Percentiles rank a stretch among this genome's conserved stretches.
Evolutionary conservation across 352 stramenopile genomes (phyloP).

Genomic region (Globisporangium cederbergense): DNA sequence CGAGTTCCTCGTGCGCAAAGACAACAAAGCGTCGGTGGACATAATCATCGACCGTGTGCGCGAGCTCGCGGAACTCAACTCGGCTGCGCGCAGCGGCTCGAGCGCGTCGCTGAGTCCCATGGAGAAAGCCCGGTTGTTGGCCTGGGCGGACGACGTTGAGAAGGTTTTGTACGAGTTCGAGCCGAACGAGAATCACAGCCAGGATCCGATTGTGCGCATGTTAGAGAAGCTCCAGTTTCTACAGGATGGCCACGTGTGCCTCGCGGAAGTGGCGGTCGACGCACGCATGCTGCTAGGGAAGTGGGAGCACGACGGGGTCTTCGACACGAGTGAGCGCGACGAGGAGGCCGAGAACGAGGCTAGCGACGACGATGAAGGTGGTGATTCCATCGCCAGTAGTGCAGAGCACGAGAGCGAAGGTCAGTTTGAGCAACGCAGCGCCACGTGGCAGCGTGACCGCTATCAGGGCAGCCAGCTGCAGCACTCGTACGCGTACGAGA

Average conservation of each 20-base stretch:
- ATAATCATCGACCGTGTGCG: conserved; percentile 40
- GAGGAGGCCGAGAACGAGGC: conserved; percentile 25
- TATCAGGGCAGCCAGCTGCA: conserved; percentile 18
- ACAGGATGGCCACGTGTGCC: conserved; percentile 50
- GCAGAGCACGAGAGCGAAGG: neutral
- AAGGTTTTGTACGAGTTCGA: conserved; percentile 42
- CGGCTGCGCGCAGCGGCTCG: conserved; percentile 1
- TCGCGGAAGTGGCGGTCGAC: conserved; percentile 51
- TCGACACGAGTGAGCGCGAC: conserved; percentile 33
- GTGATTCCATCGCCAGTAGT: neutral
- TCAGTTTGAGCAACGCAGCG: neutral
- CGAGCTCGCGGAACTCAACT: conserved; percentile 27
- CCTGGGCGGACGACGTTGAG: conserved; percentile 37
- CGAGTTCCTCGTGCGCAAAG: conserved; percentile 40
- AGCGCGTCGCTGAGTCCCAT: conserved; percentile 34
- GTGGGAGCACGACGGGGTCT: conserved; percentile 53
- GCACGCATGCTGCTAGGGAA: conserved; percentile 40
- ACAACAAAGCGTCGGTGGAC: conserved; percentile 48
- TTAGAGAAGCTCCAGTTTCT: conserved; percentile 55
- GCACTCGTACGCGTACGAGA: conserved; percentile 57
- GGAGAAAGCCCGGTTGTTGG: conserved; percentile 41
- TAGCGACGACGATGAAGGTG: conserved; percentile 23
- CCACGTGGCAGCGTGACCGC: conserved; percentile 6
- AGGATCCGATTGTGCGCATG: conserved; percentile 45
- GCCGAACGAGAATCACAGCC: conserved; percentile 36